These are phyloP conservation scores for Clavispora carvajalis DNA, from an alignment of 805 yeast species.

Conservation along the genomic window DNA sequence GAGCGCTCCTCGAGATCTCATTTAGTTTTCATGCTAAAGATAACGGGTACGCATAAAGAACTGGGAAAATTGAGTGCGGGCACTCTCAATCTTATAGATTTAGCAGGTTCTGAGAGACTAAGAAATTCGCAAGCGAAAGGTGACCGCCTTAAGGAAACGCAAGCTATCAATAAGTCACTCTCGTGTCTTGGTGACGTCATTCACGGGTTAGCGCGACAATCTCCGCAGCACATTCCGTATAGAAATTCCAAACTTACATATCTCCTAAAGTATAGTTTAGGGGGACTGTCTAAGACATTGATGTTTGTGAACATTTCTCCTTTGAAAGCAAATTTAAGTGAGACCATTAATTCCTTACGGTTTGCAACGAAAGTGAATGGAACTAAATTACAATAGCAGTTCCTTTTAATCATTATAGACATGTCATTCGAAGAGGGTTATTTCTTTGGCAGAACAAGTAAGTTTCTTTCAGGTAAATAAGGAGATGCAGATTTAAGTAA, in stretches of 20 bases:
- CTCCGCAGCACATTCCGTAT: slow-evolving; percentile 54
- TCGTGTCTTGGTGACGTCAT: slow-evolving; percentile 91
- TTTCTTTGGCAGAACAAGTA: slow-evolving; percentile 17
- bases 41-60: slow-evolving; percentile 48
- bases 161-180: slow-evolving; percentile 80
- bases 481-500: slow-evolving; percentile 23
- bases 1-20: slow-evolving; percentile 90
- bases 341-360: slow-evolving; percentile 77
- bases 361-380: slow-evolving; percentile 81
- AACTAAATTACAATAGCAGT: slow-evolving; percentile 26
- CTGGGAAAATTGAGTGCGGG: slow-evolving; percentile 41
- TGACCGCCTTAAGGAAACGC: slow-evolving; percentile 78
- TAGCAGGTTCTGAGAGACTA: slow-evolving; percentile 92
- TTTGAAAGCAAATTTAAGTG: slow-evolving; percentile 52
- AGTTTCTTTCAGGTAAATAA: slow-evolving; percentile 25
- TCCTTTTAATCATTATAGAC: neutral
- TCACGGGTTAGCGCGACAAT: slow-evolving; percentile 48
- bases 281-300: slow-evolving; percentile 81
- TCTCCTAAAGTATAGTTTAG: slow-evolving; percentile 73
- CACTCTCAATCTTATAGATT: slow-evolving; percentile 72
- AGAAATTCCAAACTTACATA: slow-evolving; percentile 75
- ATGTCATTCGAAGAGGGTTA: neutral
- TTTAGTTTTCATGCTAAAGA: slow-evolving; percentile 63
- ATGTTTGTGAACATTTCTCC: slow-evolving; percentile 93
- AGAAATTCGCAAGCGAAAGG: slow-evolving; percentile 73